These are phyloP conservation scores for Pseudozyma tsukubaensis DNA, from an alignment of 1,284 basidiomycete genomes.

Conservation along the genomic window DNA sequence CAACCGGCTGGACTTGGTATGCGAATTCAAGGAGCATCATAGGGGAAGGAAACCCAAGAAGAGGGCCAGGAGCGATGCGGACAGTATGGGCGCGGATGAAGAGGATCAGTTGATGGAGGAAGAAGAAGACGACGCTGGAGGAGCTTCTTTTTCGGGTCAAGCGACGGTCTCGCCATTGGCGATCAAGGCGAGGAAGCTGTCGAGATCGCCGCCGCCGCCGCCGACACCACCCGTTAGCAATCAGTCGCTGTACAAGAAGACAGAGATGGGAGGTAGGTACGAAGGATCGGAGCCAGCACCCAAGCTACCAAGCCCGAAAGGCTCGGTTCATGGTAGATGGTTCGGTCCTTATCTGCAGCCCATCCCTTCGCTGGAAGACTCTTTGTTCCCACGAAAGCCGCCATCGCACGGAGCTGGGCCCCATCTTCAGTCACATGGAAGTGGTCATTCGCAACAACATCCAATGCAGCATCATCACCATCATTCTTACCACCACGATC, in stretches of 20 bases:
- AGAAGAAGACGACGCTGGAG: slow-evolving; percentile 21
- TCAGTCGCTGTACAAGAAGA: slow-evolving; percentile 15
- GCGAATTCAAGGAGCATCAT: slow-evolving; percentile 52
- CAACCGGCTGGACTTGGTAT: slow-evolving; percentile 47
- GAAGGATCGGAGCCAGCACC: slow-evolving; percentile 26
- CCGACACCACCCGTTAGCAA: slow-evolving; percentile 14
- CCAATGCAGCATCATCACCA: slow-evolving; percentile 2
- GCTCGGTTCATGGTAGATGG: slow-evolving; percentile 41
- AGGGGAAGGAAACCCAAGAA: slow-evolving; percentile 52
- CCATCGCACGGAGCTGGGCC: slow-evolving; percentile 9
- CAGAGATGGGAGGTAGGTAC: slow-evolving; percentile 13
- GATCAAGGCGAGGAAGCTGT: slow-evolving; percentile 21
- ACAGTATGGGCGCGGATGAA: slow-evolving; percentile 35
- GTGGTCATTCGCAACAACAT: slow-evolving; percentile 6
- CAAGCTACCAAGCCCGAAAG: slow-evolving; percentile 41
- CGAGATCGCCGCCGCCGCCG: slow-evolving; percentile 25
- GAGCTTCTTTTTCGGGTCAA: slow-evolving; percentile 3
- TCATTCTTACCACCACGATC: slow-evolving; percentile 19
- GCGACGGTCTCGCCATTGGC: slow-evolving; percentile 14
- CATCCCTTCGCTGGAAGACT: slow-evolving; percentile 32
- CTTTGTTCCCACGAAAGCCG: slow-evolving; percentile 27
- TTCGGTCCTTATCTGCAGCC: slow-evolving; percentile 47
- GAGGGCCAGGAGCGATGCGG: slow-evolving; percentile 33
- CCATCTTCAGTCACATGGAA: slow-evolving; percentile 7
- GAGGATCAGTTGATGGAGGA: slow-evolving; percentile 42